A percentile compares a stretch with the other conserved stretches of the same genome.
Conservation (phyloP, 2,329 filamentous ascomycete species). For the Ascochyta fabae region DNA sequence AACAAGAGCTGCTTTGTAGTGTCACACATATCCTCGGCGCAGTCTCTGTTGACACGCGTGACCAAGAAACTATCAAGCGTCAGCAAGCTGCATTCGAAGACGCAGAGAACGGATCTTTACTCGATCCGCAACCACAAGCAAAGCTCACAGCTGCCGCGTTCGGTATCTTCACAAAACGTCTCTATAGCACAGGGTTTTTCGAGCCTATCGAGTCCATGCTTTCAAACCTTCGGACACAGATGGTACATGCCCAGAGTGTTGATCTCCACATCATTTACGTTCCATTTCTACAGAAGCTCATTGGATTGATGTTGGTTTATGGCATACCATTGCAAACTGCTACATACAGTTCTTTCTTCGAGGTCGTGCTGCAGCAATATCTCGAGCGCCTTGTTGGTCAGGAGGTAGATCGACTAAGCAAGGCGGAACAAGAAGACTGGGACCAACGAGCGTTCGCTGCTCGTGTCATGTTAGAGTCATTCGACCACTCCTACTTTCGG, state of each 20-base stretch:
- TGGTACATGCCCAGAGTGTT: neutral
- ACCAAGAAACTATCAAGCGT: neutral
- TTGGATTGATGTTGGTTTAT: slow-evolving; percentile 11
- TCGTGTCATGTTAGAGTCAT: neutral
- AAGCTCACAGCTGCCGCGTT: slow-evolving; percentile 7
- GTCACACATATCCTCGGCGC: slow-evolving; percentile 2
- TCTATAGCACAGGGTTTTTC: neutral
- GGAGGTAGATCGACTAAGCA: neutral
- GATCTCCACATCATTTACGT: slow-evolving; percentile 8
- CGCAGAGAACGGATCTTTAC: neutral
- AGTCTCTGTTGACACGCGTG: slow-evolving; percentile 8
- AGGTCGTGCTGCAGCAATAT: slow-evolving; percentile 4
- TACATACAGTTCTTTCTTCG: slow-evolving; percentile 2
- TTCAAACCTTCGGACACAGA: neutral
- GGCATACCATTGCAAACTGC: slow-evolving; percentile 3
- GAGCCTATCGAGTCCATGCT: slow-evolving; percentile 4
- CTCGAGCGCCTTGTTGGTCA: slow-evolving; percentile 7
- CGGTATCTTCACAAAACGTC: slow-evolving; percentile 4
- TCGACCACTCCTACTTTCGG: slow-evolving; percentile 10
- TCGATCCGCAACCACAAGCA: neutral
- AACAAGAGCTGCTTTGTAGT: slow-evolving; percentile 3
- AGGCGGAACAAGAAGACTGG: neutral
- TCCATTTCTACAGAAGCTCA: slow-evolving; percentile 6
- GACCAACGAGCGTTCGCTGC: neutral
- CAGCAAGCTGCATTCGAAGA: neutral